Base-by-base conservation (phyloP, 2,329 filamentous ascomycete genomes). In the Myriosclerotinia duriaeana region DNA sequence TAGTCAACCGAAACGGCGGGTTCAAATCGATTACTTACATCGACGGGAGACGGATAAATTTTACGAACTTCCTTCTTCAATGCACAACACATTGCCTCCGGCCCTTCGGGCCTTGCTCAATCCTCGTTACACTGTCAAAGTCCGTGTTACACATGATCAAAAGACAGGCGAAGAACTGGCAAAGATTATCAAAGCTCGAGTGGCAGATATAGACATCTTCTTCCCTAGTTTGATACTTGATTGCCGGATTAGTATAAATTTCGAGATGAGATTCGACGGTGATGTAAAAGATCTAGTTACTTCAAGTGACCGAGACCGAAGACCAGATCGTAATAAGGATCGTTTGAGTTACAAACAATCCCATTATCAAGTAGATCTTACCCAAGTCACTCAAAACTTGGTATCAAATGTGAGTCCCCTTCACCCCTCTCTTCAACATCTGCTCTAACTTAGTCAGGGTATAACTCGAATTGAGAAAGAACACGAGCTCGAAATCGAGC, bases 171-270 rank as follows among this genome's bases (percentile, higher is more conserved):
- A 88, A 67, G 80, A 93, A 2, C 79, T 94, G 14, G 89, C 88
- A 67, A 93, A 91, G 77, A 97, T 99, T 73, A 87, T 99, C 78
- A 99, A 99, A 80, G 87, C 89, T 36, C 87, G 93, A n/a, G 83
- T 98, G 17, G 88, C 87, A 36, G 93, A 99, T 76, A 80, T 97
- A n/a, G 90, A 97, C 73, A 84, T 99, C 22, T 89, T 90, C 78
- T 90, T 92, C 72, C 94, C 95, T 0, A 81, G 82, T 60, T 85
- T 85, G 11, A 86, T 87, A 3, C 91, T 97, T 74, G 95, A 99
- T 78, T 97, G 93, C 79, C 91, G 95, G 14, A 89, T 99, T 72
- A 96, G 92, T 73, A 88, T 99, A 75, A 98, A 97, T 75, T 84
- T 99, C 2, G 96, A 99, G 85, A 93, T 96, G 85, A 85, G 89